Percentiles rank a stretch among this genome's conserved stretches.
phyloP scores from a whole-genome alignment of 805 yeast species.

The Jamesozyma lodderae region DNA sequence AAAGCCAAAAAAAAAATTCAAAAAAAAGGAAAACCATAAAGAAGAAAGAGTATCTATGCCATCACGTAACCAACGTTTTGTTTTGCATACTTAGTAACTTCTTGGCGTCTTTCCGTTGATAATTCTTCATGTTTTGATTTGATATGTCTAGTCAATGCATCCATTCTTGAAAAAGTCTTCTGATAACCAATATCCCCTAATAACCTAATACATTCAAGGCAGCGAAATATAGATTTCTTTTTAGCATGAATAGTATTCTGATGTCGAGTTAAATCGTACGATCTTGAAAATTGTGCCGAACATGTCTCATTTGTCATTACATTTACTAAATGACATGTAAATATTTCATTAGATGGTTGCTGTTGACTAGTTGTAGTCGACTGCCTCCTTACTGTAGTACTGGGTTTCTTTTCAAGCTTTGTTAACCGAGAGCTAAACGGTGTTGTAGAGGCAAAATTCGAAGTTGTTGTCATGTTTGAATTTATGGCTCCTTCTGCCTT shows the following conservation, averaged over 20 bases:
- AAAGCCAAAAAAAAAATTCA: no score
- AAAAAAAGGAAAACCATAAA: no score
- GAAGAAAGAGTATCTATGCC: no score
- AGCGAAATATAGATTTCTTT: constrained; percentile 71
- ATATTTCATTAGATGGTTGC: constrained; percentile 2
- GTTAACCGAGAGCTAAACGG: no score
- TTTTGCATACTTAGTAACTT: constrained; percentile 65
- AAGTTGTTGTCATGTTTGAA: no score
- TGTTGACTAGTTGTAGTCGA: no score
- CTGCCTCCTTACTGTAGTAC: no score
- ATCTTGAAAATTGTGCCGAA: constrained; percentile 64
- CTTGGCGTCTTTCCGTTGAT: constrained; percentile 47
- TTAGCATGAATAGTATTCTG: constrained; percentile 92
- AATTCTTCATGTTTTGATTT: constrained; percentile 70
- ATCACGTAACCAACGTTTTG: constrained; percentile 53
- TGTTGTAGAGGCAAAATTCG: neutral
- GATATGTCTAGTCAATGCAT: constrained; percentile 87
- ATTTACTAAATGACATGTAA: constrained; percentile 10
- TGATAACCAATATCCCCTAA: constrained; percentile 36
- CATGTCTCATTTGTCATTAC: constrained; percentile 21
- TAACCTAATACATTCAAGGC: constrained; percentile 62
- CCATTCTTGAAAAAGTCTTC: constrained; percentile 85
- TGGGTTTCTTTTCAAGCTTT: no score
- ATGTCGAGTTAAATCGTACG: constrained; percentile 88
- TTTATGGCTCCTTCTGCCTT: neutral